phyloP scores from a whole-genome alignment of 768 basidiomycete genomes.

The Leccinellum albellum region DNA sequence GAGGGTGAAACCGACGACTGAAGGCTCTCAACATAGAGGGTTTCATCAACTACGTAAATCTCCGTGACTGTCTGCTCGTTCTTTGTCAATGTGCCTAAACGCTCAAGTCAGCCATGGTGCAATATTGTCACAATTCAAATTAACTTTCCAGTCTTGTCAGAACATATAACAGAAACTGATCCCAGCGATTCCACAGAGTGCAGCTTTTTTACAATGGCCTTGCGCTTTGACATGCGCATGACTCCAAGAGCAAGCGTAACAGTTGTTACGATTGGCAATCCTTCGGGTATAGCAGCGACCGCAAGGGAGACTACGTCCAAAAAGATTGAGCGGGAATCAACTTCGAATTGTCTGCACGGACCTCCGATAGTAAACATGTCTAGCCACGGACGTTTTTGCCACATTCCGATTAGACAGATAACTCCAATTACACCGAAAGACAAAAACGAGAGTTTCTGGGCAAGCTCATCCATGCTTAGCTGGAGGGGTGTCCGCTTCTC shows the following conservation, averaged over 20 bases:
- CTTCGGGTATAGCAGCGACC: conserved; percentile 98
- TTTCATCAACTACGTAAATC: conserved; percentile 84
- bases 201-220: conserved; percentile 95
- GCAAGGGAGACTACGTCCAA: conserved; percentile 78
- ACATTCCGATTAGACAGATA: conserved; percentile 86
- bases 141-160: conserved; percentile 85
- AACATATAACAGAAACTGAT: conserved; percentile 95
- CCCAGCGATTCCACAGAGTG: conserved; percentile 94
- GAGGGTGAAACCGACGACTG: conserved; percentile 49
- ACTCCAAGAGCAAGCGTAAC: conserved; percentile 96
- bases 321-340: conserved; percentile 6
- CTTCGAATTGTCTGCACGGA: conserved; percentile 33
- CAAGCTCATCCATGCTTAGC: conserved; percentile 93
- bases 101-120: not conserved
- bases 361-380: conserved; percentile 99
- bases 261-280: conserved; percentile 93
- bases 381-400: conserved; percentile 84
- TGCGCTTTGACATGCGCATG: conserved; percentile 87
- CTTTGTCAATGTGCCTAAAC: conserved; percentile 79
- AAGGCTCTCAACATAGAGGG: conserved; percentile 51
- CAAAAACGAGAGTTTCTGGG: conserved; percentile 82
- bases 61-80: conserved; percentile 96
- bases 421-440: conserved; percentile 95
- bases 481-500: conserved; percentile 93
- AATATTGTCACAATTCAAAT: not conserved